Evolutionary conservation across 768 basidiomycete species (phyloP).

Genomic region (Trametes cinnabarina): DNA sequence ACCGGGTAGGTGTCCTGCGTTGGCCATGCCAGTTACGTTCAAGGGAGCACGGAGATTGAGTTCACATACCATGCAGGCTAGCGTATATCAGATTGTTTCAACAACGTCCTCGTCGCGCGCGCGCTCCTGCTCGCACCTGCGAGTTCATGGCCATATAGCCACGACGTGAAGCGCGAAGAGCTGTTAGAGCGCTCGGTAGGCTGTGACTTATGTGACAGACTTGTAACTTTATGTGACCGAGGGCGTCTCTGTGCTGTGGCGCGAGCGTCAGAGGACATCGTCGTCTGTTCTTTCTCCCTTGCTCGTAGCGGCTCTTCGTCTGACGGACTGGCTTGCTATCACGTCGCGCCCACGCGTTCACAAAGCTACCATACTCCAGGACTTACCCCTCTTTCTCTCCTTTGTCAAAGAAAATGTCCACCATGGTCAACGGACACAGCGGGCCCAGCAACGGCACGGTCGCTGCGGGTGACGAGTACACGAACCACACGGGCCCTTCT

Average conservation of each 20-base stretch:
- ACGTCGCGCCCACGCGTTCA: not conserved
- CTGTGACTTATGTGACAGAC: not conserved
- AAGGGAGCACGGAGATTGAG: too few species aligned
- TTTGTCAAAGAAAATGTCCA: constrained; percentile 1
- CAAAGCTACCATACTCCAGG: not conserved
- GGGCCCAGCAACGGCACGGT: constrained; percentile 47
- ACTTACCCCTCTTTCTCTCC: not conserved
- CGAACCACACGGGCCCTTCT: constrained; percentile 36
- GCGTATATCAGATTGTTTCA: too few species aligned
- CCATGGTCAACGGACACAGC: constrained; percentile 48
- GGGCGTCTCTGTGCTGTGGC: not conserved
- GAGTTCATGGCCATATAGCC: too few species aligned
- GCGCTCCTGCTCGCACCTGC: too few species aligned
- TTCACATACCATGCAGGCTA: too few species aligned
- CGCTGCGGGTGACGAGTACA: constrained; percentile 23
- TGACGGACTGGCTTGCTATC: not conserved
- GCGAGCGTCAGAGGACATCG: not conserved
- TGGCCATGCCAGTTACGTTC: too few species aligned
- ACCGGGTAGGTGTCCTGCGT: too few species aligned
- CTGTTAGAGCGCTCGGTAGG: not conserved
- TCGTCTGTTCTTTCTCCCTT: constrained; percentile 10
- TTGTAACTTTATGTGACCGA: not conserved
- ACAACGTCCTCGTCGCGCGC: too few species aligned
- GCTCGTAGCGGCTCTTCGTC: constrained; percentile 1
- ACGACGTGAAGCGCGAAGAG: not conserved